Evolutionary conservation across 1,139 yeast genomes (phyloP).

Genomic region (Yamadazyma aaseri): DNA sequence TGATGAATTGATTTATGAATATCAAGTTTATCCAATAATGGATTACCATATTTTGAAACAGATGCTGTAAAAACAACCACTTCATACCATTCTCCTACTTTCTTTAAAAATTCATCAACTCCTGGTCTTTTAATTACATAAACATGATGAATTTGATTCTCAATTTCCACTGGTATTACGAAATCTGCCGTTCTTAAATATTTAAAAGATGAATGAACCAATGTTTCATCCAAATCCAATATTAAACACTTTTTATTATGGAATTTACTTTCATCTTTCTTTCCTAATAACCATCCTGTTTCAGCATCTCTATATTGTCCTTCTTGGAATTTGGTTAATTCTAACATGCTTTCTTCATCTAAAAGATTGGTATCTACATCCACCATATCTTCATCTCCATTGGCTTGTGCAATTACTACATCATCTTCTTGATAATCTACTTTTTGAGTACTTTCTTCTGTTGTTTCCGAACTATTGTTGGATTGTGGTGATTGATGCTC

Average conservation of each 20-base stretch:
- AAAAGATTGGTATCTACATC: slow-evolving; percentile 15
- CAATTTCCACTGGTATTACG: slow-evolving; percentile 84
- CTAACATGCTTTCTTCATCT: slow-evolving; percentile 18
- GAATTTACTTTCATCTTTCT: slow-evolving; percentile 25
- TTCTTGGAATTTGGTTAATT: slow-evolving; percentile 54
- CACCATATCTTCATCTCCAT: neutral
- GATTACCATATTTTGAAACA: slow-evolving; percentile 94
- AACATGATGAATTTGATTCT: slow-evolving; percentile 87
- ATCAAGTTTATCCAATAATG: slow-evolving; percentile 86
- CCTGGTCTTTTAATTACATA: slow-evolving; percentile 98
- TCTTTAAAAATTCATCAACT: slow-evolving; percentile 84
- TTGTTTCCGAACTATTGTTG: slow-evolving; percentile 8
- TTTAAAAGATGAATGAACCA: slow-evolving; percentile 94
- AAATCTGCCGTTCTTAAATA: slow-evolving; percentile 91
- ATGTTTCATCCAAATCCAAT: slow-evolving; percentile 90
- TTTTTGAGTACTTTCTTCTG: slow-evolving; percentile 12
- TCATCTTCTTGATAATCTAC: slow-evolving; percentile 11
- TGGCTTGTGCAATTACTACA: slow-evolving; percentile 19
- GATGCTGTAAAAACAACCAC: slow-evolving; percentile 97
- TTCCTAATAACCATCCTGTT: slow-evolving; percentile 65
- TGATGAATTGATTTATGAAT: slow-evolving; percentile 75
- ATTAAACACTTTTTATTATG: slow-evolving; percentile 78
- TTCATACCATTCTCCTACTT: slow-evolving; percentile 85
- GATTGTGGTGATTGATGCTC: no score
- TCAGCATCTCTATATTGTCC: slow-evolving; percentile 61